Base-by-base conservation (phyloP, 345 rosid genomes). In the Dovyalis caffra region DNA sequence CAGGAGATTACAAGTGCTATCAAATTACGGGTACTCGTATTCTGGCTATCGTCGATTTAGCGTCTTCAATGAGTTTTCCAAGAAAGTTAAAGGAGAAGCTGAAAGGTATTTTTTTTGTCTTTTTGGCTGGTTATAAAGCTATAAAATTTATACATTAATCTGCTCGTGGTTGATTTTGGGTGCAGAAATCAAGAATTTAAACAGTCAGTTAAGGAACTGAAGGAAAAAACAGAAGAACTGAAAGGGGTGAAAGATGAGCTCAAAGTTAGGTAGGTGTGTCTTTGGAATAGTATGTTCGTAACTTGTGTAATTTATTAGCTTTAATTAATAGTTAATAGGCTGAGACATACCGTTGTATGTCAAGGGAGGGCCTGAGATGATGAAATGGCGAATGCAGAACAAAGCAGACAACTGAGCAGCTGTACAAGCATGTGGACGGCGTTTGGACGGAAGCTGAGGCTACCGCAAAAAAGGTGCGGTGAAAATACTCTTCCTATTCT, bases 401-500 rank as follows among this genome's bases (percentile, higher is more conserved):
- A 5, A 95, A 93, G 88, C 88, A 93, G 90, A 93, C 88, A 47
- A 83, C 96, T 64, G 93, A 90, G 91, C 84, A 91, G 91, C 87
- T 95, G 28, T 91, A 90, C 86, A 91, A 87, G 80, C 96, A 86
- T 62, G 99, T 86, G 29, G 98, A 93, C 78, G 92, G 90, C 35
- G 91, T 68, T 66, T 93, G 97, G 99, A 85, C 89, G 0, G 99
- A 93, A 76, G 97, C 98, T 47, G 96, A 93, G 86, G 87, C 88
- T 60, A 88, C 96, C 10, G 99, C 90, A 6, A 95, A 90, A 81
- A 95, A 89, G 99, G 99, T 93, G 40, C 35, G 68, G 61, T 25
- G 61, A 56, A 23, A n/a, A n/a, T 26, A 3, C n/a, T 23, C 11
- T 56, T 23, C 28, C 8, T 8, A n/a, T 56, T 9, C 3, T 56